Conservation (phyloP, 1,284 basidiomycete species). For the Sanghuangporus baumii region DNA sequence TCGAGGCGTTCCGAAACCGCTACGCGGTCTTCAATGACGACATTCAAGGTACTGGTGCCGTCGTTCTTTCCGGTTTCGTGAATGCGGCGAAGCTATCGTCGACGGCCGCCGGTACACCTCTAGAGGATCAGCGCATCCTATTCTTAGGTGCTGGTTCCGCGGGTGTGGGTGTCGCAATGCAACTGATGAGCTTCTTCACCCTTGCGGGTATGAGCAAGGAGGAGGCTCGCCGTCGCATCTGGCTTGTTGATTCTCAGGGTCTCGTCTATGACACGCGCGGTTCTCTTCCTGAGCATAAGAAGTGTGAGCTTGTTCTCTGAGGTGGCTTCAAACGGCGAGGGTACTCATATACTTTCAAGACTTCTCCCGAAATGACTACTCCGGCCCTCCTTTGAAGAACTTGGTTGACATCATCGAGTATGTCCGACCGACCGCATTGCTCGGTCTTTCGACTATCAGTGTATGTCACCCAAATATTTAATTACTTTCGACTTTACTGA, state of each 20-base stretch:
- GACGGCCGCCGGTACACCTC: conserved; percentile 61
- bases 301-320: conserved; percentile 42
- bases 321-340: neutral
- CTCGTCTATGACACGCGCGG: conserved; percentile 71
- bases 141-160: conserved; percentile 90
- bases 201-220: conserved; percentile 70
- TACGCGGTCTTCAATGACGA: conserved; percentile 91
- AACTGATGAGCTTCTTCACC: conserved; percentile 86
- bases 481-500: conserved; percentile 11
- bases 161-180: conserved; percentile 86
- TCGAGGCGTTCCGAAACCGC: conserved; percentile 66
- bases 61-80: conserved; percentile 87
- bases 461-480: conserved; percentile 29
- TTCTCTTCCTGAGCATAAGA: conserved; percentile 78
- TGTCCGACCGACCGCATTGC: conserved; percentile 86
- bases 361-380: conserved; percentile 80
- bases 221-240: conserved; percentile 77
- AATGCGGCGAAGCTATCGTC: conserved; percentile 81
- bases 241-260: conserved; percentile 84
- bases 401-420: conserved; percentile 80
- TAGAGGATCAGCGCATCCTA: conserved; percentile 79
- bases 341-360: conserved; percentile 34
- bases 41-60: conserved; percentile 85
- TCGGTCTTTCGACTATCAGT: conserved; percentile 86
- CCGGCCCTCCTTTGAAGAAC: conserved; percentile 67